Percentiles rank a stretch among this genome's conserved stretches.
phyloP scores from a whole-genome alignment of 2,329 filamentous ascomycete genomes.

The Xylariaceae sp. region DNA sequence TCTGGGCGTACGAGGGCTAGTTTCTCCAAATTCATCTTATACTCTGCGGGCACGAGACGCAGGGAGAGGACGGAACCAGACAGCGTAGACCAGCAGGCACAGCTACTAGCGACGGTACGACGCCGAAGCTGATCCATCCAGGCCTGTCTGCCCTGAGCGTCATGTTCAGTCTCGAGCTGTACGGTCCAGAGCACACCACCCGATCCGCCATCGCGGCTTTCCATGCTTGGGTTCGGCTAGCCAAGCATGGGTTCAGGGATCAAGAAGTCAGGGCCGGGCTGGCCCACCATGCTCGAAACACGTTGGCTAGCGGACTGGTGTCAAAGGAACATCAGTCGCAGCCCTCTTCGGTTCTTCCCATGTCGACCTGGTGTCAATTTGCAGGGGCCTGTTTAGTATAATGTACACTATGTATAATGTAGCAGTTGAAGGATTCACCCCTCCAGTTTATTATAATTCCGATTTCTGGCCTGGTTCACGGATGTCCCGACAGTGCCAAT shows the following conservation, averaged over 20 bases:
- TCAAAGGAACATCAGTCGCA: slow-evolving; percentile 32
- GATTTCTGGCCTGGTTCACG: slow-evolving; percentile 46
- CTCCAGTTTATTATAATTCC: slow-evolving; percentile 51
- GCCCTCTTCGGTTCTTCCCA: slow-evolving; percentile 34
- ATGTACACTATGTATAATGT: background rate
- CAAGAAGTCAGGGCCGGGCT: slow-evolving; percentile 14
- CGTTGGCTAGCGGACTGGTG: slow-evolving; percentile 31
- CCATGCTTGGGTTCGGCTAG: slow-evolving; percentile 18
- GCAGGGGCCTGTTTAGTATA: slow-evolving; percentile 29
- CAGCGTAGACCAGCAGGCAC: no score
- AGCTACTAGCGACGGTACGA: no score
- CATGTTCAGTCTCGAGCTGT: background rate
- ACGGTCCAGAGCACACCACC: slow-evolving; percentile 10
- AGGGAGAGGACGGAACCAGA: no score
- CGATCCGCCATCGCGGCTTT: slow-evolving; percentile 30
- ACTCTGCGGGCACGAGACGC: no score
- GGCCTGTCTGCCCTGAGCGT: no score
- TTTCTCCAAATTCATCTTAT: no score
- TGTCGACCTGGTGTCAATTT: slow-evolving; percentile 30
- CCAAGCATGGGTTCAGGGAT: slow-evolving; percentile 31
- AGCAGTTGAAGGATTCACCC: slow-evolving; percentile 34
- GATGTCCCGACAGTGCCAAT: slow-evolving; percentile 37
- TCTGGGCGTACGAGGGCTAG: no score
- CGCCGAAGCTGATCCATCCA: no score
- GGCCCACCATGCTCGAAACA: slow-evolving; percentile 32